phyloP scores from a whole-genome alignment of 768 basidiomycete genomes.

The Mycena polygramma region DNA sequence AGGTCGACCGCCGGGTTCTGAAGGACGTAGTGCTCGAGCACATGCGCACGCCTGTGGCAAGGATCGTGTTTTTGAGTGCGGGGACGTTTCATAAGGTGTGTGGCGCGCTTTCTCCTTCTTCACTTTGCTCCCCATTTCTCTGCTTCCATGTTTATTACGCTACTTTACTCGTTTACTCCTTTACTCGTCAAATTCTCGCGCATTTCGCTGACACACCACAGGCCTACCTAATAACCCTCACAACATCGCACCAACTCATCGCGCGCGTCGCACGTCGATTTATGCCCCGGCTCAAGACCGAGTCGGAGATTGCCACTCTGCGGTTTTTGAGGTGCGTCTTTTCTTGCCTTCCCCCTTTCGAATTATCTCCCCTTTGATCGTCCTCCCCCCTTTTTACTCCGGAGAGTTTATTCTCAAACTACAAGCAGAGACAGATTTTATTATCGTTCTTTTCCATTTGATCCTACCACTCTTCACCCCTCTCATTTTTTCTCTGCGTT shows the following conservation, averaged over 20 bases:
- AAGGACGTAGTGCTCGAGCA: slow-evolving; percentile 85
- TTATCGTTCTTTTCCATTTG: no score
- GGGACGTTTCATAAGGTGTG: slow-evolving; percentile 88
- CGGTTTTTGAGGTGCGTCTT: slow-evolving; percentile 67
- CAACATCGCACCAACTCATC: slow-evolving; percentile 72
- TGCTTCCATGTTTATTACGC: no score
- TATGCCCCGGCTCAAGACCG: slow-evolving; percentile 89
- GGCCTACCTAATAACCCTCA: slow-evolving; percentile 84
- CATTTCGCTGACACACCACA: slow-evolving; percentile 42
- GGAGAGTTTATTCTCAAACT: no score
- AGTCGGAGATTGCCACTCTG: slow-evolving; percentile 90
- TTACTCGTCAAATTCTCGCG: no score
- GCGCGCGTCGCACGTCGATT: slow-evolving; percentile 87
- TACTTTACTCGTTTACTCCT: no score
- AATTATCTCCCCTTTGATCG: no score
- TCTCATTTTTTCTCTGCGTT: no score
- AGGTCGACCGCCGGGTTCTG: slow-evolving; percentile 80
- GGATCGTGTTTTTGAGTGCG: slow-evolving; percentile 83
- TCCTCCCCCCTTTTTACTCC: no score
- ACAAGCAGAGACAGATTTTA: no score
- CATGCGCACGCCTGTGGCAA: slow-evolving; percentile 72
- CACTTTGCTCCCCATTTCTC: no score
- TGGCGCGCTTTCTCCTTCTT: not conserved
- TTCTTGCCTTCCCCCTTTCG: no score
- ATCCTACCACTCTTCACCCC: no score